Evolutionary conservation across 2,329 filamentous ascomycete genomes (phyloP).

Genomic region (Fusarium dlaminii): DNA sequence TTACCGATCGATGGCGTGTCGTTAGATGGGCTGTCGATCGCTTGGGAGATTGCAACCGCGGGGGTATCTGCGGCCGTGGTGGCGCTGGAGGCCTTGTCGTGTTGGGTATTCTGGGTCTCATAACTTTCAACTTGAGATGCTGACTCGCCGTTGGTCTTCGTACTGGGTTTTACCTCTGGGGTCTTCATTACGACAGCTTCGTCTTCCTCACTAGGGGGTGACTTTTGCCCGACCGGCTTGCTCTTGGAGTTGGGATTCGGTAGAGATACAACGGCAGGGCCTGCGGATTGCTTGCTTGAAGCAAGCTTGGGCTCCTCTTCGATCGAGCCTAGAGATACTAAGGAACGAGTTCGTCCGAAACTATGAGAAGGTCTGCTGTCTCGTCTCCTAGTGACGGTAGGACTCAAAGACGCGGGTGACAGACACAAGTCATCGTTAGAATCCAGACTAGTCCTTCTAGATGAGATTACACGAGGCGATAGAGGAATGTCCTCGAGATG

Average conservation of each 20-base stretch:
- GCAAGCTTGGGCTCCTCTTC: constrained; percentile 53
- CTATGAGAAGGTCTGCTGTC: constrained; percentile 48
- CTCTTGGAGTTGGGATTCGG: constrained; percentile 35
- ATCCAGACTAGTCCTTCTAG: constrained; percentile 50
- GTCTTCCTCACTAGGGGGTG: constrained; percentile 51
- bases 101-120: constrained; percentile 8
- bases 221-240: constrained; percentile 31
- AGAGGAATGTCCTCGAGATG: constrained; percentile 49
- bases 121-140: constrained; percentile 27
- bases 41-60: background rate
- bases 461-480: constrained; percentile 49
- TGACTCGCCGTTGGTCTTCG: constrained; percentile 16
- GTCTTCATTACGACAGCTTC: constrained; percentile 52
- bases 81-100: background rate
- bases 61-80: background rate
- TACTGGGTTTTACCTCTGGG: constrained; percentile 27
- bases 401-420: constrained; percentile 50
- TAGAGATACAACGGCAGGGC: constrained; percentile 30
- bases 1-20: background rate
- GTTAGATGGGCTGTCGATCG: background rate
- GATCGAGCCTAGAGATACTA: constrained; percentile 57
- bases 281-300: constrained; percentile 8
- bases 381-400: constrained; percentile 44
- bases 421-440: constrained; percentile 49
- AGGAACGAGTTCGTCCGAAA: constrained; percentile 49